Conservation (phyloP, 768 basidiomycete genomes). For the Mycena pura region DNA sequence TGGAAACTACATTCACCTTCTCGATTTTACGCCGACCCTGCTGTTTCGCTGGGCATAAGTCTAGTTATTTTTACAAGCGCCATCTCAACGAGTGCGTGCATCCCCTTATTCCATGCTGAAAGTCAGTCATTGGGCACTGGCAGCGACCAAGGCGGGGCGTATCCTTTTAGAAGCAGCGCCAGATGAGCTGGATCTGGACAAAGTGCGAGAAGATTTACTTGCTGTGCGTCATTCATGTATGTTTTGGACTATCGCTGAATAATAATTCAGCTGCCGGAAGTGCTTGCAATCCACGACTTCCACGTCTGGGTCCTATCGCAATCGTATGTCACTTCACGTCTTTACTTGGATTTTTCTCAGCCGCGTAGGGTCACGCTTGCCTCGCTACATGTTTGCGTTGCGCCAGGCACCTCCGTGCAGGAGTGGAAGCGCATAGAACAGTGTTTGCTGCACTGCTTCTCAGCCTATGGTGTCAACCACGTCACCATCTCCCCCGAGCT, state of each 20-base stretch:
- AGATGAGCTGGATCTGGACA: conserved; percentile 54
- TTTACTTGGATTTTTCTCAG: not conserved
- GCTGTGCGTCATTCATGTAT: conserved; percentile 38
- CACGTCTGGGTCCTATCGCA: conserved; percentile 65
- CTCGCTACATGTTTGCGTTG: conserved; percentile 60
- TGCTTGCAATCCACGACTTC: conserved; percentile 56
- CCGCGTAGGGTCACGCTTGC: conserved; percentile 52
- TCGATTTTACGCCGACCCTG: conserved; percentile 62
- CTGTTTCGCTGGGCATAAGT: conserved; percentile 56
- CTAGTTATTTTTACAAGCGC: conserved; percentile 60
- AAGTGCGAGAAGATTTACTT: conserved; percentile 55
- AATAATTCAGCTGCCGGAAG: conserved; percentile 47
- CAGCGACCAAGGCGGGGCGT: conserved; percentile 54
- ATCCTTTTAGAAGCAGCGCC: conserved; percentile 62
- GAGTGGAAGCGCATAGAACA: conserved; percentile 59
- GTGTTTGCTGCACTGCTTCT: conserved; percentile 56
- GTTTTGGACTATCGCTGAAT: not conserved
- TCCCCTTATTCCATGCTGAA: not conserved
- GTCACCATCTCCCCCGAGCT: conserved; percentile 63
- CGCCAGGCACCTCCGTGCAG: conserved; percentile 52
- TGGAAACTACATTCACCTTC: conserved; percentile 52
- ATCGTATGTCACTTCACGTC: conserved; percentile 42
- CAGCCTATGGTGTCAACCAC: conserved; percentile 59
- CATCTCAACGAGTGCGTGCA: conserved; percentile 54
- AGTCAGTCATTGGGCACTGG: not conserved